Conservation (phyloP, 805 yeast species). For the Blastobotrys chiropterorum region DNA sequence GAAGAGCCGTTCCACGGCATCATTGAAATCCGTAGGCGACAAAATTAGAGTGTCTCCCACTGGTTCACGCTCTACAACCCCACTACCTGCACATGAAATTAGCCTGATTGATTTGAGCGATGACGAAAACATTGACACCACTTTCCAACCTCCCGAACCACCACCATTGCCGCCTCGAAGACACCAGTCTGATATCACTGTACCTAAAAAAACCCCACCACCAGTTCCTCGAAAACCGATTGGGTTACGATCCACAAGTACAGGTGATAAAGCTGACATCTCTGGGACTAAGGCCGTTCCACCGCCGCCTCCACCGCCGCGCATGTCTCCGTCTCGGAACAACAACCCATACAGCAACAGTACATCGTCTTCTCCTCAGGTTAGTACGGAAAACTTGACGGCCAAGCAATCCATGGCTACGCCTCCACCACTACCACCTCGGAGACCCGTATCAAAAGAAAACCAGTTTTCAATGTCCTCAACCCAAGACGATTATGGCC, state of each 20-base stretch:
- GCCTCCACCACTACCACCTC: conserved; percentile 18
- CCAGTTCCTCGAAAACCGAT: conserved; percentile 28
- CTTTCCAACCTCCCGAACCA: background rate
- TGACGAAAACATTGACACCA: conserved; percentile 2
- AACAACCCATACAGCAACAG: background rate
- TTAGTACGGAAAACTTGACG: background rate
- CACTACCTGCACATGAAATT: background rate
- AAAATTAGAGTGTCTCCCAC: background rate
- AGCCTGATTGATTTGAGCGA: conserved; percentile 5
- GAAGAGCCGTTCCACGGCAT: background rate
- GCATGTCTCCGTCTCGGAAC: conserved; percentile 8
- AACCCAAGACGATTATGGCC: conserved; percentile 25
- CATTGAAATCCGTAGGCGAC: background rate
- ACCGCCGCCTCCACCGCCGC: conserved; percentile 13
- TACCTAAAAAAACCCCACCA: conserved; percentile 13
- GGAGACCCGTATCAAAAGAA: conserved; percentile 14
- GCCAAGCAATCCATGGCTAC: conserved; percentile 1
- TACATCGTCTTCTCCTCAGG: background rate
- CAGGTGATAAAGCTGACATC: background rate
- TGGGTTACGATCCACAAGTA: conserved; percentile 10
- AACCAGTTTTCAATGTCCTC: conserved; percentile 18
- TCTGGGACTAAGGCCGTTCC: conserved; percentile 29
- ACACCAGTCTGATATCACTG: background rate
- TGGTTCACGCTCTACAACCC: background rate
- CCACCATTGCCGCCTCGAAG: conserved; percentile 1